These are phyloP conservation scores for Barnettozyma salicaria DNA, from an alignment of 805 yeast genomes.

Conservation along the genomic window DNA sequence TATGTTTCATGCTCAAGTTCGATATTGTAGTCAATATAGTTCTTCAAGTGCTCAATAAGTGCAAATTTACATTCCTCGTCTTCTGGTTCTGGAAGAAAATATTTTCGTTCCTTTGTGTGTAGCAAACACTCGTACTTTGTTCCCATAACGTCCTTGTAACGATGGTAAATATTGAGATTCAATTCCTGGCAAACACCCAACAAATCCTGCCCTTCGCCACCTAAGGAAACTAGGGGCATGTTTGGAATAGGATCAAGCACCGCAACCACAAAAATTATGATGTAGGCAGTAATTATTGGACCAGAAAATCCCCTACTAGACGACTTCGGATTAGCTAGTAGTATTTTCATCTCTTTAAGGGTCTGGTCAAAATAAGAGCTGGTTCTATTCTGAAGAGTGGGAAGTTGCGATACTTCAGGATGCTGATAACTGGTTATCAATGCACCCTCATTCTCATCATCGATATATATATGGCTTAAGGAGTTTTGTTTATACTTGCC, in stretches of 20 bases:
- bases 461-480: slow-evolving; percentile 14
- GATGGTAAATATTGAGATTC: slow-evolving; percentile 1
- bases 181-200: slow-evolving; percentile 16
- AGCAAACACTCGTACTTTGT: slow-evolving; percentile 14
- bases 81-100: slow-evolving; percentile 8
- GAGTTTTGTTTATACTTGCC: slow-evolving; percentile 15
- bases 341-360: slow-evolving; percentile 5
- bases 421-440: no score
- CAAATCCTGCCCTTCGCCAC: slow-evolving; percentile 12
- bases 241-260: slow-evolving; percentile 20
- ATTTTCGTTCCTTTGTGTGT: slow-evolving; percentile 12
- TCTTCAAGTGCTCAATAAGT: slow-evolving; percentile 14
- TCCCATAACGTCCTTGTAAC: slow-evolving; percentile 8
- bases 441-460: no score
- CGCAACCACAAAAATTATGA: slow-evolving; percentile 18
- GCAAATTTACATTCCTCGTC: slow-evolving; percentile 9
- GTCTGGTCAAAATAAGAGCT: slow-evolving; percentile 15
- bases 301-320: slow-evolving; percentile 8
- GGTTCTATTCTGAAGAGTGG: no score
- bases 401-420: no score
- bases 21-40: slow-evolving; percentile 10
- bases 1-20: slow-evolving; percentile 1
- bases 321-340: neutral
- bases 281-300: slow-evolving; percentile 14
- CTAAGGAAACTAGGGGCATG: slow-evolving; percentile 8